Base-by-base conservation (phyloP, 2,329 filamentous ascomycete genomes). In the Calonectria hongkongensis region DNA sequence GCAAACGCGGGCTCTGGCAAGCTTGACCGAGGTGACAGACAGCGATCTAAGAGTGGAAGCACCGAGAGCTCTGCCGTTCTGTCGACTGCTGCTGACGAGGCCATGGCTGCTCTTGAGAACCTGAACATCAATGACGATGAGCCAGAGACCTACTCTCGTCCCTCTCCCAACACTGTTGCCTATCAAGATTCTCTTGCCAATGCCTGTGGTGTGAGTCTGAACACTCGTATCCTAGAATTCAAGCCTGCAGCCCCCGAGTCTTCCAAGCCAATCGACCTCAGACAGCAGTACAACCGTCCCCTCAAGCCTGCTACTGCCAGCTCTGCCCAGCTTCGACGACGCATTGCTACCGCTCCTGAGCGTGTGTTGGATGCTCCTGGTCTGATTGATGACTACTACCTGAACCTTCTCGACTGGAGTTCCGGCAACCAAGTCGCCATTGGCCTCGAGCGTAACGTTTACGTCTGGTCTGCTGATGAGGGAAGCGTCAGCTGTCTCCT, bases 191-290 rank as follows among this genome's bases (percentile, higher is more conserved):
- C 95, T 3, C 88, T 98, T 56, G 96, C 96, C 56, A 93, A 92
- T 77, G 96, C 96, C 63, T 98, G 96, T 83, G 97, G 96, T 70
- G 95, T 99, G 75, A 96, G 92, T 82, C 91, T 98, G 74, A 98
- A 96, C 88, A 97, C 96, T 68, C 94, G 97, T 75, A 99, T 99
- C 80, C 93, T 99, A 65, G 94, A 97, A 73, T 99, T 98, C 90
- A 99, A 99, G 92, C 97, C 97, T 68, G 95, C 96, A 2, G 92
- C 97, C n/a, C 97, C 97, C 4, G 97, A 98, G 87, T 98, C 97
- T 8, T 98, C 96, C 41, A 98, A 98, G 90, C 97, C 97, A 43
- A 98, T 99, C 82, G 97, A 99, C 83, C 93, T 99, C 74, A 94
- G 97, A 72, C 95, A 97, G 74, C 97, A 99, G 84, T 99, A 99